Percentiles rank a stretch among this genome's conserved stretches.
phyloP scores from a whole-genome alignment of 345 rosid genomes.

The Hypericum androsaemum region DNA sequence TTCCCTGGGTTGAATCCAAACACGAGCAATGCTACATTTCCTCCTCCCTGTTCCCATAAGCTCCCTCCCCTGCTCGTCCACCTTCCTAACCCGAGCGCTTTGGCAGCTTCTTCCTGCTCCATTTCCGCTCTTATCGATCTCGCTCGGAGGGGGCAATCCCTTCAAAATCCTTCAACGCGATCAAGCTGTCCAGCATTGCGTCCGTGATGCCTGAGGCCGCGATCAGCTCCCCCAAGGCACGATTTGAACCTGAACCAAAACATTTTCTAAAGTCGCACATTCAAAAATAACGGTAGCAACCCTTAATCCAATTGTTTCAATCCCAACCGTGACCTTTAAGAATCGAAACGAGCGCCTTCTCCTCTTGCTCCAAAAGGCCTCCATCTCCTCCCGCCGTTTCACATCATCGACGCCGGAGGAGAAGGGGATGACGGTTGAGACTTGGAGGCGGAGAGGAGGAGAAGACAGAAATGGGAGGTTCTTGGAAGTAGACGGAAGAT shows the following conservation, averaged over 20 bases:
- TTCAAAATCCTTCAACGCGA: conserved; percentile 77
- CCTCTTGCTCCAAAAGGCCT: conserved; percentile 42
- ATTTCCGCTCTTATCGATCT: conserved; percentile 74
- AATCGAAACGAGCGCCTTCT: conserved; percentile 45
- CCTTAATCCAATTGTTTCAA: no score
- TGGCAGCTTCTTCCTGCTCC: conserved; percentile 86
- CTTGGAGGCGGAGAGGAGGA: conserved; percentile 30
- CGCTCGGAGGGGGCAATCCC: conserved; percentile 84
- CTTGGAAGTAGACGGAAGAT: conserved; percentile 56
- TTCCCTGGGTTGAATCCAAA: conserved; percentile 85
- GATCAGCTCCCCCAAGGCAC: conserved; percentile 92
- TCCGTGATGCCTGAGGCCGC: conserved; percentile 89
- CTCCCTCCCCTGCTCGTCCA: conserved; percentile 82
- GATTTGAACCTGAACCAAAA: conserved; percentile 55
- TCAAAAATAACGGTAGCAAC: no score
- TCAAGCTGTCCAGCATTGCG: conserved; percentile 82
- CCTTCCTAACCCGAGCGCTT: conserved; percentile 77
- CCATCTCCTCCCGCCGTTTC: conserved; percentile 21
- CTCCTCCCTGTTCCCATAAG: conserved; percentile 98
- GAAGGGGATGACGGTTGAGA: conserved; percentile 15
- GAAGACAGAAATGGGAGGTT: conserved; percentile 46
- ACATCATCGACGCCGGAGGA: conserved; percentile 13
- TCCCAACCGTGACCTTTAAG: conserved; percentile 37
- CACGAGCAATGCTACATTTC: conserved; percentile 87
- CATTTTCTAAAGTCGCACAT: neutral